A percentile compares a stretch with the other conserved stretches of the same genome.
phyloP scores from a whole-genome alignment of 2,329 filamentous ascomycete genomes.

The Fusarium continuum region DNA sequence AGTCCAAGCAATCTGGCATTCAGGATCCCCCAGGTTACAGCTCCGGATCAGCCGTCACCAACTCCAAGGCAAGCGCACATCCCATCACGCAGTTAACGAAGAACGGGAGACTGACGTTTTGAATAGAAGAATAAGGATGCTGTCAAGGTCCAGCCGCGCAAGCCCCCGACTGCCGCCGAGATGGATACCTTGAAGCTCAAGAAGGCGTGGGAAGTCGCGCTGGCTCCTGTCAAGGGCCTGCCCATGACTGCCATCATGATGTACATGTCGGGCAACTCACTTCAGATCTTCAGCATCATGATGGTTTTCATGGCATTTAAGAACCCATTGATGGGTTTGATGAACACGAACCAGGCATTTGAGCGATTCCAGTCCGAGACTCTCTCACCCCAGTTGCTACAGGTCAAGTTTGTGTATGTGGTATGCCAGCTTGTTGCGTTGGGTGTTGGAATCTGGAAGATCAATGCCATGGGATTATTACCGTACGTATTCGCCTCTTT shows the following conservation, averaged over 20 bases:
- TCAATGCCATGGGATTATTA: constrained; percentile 94
- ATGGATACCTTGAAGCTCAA: constrained; percentile 97
- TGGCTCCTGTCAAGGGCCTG: constrained; percentile 90
- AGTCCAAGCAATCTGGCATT: constrained; percentile 73
- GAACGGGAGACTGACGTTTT: constrained; percentile 5
- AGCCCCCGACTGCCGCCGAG: constrained; percentile 79
- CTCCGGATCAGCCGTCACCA: constrained; percentile 56
- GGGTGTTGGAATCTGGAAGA: constrained; percentile 91
- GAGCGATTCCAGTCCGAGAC: constrained; percentile 86
- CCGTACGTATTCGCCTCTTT: constrained; percentile 68
- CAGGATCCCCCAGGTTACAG: constrained; percentile 88
- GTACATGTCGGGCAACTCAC: constrained; percentile 99
- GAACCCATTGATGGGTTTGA: constrained; percentile 85
- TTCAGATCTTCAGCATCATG: constrained; percentile 99
- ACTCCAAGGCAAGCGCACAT: constrained; percentile 63
- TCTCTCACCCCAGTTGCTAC: constrained; percentile 76
- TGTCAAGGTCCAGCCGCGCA: constrained; percentile 62
- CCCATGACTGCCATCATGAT: constrained; percentile 99
- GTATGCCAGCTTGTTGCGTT: constrained; percentile 86
- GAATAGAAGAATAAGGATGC: constrained; percentile 62
- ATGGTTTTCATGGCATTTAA: constrained; percentile 99
- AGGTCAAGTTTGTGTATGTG: constrained; percentile 89
- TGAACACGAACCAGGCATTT: constrained; percentile 88
- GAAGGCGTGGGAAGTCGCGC: constrained; percentile 97
- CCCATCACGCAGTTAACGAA: not conserved